Evolutionary conservation across 352 stramenopile genomes (phyloP), one percentile per base, ranked within the genome.

Genomic region (Pythium aristosporum): DNA sequence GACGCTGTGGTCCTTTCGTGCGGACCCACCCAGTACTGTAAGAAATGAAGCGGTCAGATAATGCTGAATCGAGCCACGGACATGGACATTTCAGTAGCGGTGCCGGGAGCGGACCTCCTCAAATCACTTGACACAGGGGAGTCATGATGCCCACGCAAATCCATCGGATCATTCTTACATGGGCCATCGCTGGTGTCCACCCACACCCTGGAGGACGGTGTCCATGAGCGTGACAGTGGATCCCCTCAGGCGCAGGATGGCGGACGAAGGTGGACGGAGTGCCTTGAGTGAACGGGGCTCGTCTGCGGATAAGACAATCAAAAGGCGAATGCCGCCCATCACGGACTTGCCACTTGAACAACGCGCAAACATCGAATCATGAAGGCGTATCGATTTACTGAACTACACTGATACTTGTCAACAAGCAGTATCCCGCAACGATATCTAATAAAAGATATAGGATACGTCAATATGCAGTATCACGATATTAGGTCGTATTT

Each of bases 201-300:
- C 20, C 37, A 36, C 53, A 60, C 53, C 50, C 21, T 50, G 53
- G 53, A 50, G 36, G 53, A 49, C 53, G 37, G 13, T 10, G 15
- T 2, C 16, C 5, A 11, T 11, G 36, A 1, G n/a, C 4, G 12
- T 25, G 37, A 49, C 18, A 60, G 53, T 49, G 53, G 53, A 60
- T 60, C 36, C 37, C 28, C 53, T 36, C 11, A 13, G 21, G 28
- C 1, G 18, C 5, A 18, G 30, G 7, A 28, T 44, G 30, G 53
- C 34, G 53, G 53, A 60, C 25, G 20, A 60, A 60, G 49, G 53
- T 60, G 53, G 53, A 60, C 53, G 53, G 53, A 60, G 49, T 25
- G 32, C 32, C 25, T 30, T 56, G 25, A 28, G 30, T 32, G 43
- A 18, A 11, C 16, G 30, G 16, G 15, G 30, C 49, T 28, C 37